Conservation (phyloP, 2,329 filamentous ascomycete species). For the Cryphonectria parasitica region DNA sequence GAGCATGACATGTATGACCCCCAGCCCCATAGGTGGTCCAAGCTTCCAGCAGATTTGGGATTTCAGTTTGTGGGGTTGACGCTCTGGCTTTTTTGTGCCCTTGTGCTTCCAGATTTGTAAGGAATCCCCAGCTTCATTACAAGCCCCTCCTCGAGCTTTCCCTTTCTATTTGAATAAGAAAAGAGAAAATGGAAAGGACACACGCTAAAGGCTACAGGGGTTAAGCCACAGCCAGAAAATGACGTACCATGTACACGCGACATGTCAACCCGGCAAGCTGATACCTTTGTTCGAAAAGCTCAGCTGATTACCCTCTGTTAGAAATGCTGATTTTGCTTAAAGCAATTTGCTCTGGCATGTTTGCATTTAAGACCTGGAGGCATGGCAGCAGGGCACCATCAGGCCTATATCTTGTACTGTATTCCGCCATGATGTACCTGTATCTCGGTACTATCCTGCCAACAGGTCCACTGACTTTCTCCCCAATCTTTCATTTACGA, state of each 20-base stretch:
- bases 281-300: not conserved
- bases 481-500: not conserved
- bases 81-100: not conserved
- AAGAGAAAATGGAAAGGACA: not conserved
- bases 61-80: not conserved
- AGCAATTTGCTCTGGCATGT: no score
- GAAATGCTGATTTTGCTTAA: no score
- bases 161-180: not conserved
- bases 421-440: not conserved
- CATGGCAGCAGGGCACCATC: not conserved
- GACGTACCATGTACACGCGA: conserved; percentile 2
- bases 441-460: not conserved
- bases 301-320: not conserved
- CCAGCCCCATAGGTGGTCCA: conserved; percentile 1
- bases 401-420: not conserved
- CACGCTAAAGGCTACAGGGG: not conserved
- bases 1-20: not conserved
- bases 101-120: not conserved
- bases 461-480: not conserved
- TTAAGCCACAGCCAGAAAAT: not conserved
- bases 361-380: no score
- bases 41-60: conserved; percentile 7
- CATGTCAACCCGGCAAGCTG: not conserved
- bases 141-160: not conserved
- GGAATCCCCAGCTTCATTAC: not conserved